Evolutionary conservation across 805 yeast species (phyloP).

Genomic region (Candida anglica): DNA sequence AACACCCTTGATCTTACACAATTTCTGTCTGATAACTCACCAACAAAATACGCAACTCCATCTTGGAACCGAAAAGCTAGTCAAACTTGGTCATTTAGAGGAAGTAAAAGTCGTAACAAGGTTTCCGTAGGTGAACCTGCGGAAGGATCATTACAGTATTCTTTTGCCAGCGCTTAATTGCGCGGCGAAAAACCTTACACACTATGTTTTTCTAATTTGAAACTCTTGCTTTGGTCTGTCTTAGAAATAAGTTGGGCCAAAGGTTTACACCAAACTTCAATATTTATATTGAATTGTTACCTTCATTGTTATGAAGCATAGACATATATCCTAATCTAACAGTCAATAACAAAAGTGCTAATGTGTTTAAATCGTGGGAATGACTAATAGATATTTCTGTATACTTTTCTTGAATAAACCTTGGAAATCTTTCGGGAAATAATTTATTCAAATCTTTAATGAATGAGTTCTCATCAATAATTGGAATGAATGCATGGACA

Average conservation of each 20-base stretch:
- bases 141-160: no score
- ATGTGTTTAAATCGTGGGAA: conserved; percentile 26
- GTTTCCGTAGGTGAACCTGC: no score
- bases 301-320: conserved; percentile 30
- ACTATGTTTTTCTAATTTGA: no score
- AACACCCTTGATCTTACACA: conserved; percentile 68
- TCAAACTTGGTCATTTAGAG: no score
- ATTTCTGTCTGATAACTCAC: conserved; percentile 34
- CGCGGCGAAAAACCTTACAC: no score
- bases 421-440: conserved; percentile 19
- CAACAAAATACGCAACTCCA: conserved; percentile 59
- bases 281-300: no score
- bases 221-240: no score
- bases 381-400: conserved; percentile 18
- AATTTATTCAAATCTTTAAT: conserved; percentile 20
- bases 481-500: conserved; percentile 37
- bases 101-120: no score
- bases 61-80: no score
- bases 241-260: no score
- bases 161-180: no score
- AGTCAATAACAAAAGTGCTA: conserved; percentile 27
- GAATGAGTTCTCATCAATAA: conserved; percentile 27
- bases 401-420: conserved; percentile 12
- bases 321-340: conserved; percentile 35
- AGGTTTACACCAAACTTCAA: no score